Percentiles rank a stretch among this genome's conserved stretches.
phyloP scores from a whole-genome alignment of 2,329 filamentous ascomycete species.

The Elsinoe fawcettii region DNA sequence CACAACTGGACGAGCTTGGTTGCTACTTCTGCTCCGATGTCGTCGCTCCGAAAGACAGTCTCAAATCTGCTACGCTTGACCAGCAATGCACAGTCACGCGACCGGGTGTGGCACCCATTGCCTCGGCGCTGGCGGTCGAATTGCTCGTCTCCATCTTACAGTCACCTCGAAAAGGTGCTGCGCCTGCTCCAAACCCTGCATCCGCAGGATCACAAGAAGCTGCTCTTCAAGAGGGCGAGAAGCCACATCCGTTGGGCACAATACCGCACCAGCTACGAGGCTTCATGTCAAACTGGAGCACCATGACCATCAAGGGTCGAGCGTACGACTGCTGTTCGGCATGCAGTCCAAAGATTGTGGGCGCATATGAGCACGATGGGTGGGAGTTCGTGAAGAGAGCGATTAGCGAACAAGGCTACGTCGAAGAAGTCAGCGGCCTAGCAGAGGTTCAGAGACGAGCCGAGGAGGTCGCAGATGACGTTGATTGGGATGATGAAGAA shows the following conservation, averaged over 20 bases:
- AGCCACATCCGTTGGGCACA: conserved; percentile 52
- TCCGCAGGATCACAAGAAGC: conserved; percentile 18
- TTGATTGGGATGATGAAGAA: conserved; percentile 44
- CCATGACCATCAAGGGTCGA: conserved; percentile 62
- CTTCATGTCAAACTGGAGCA: conserved; percentile 66
- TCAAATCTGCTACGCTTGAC: conserved; percentile 91
- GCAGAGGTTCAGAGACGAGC: conserved; percentile 55
- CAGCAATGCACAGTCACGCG: conserved; percentile 97
- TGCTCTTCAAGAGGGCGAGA: conserved; percentile 16
- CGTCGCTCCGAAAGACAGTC: conserved; percentile 83
- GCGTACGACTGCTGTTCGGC: conserved; percentile 77
- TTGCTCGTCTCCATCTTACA: conserved; percentile 81
- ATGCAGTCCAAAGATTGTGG: conserved; percentile 63
- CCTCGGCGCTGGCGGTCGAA: conserved; percentile 84
- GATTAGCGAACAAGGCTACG: conserved; percentile 66
- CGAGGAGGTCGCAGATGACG: conserved; percentile 45
- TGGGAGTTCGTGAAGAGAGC: conserved; percentile 74
- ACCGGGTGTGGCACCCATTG: conserved; percentile 84
- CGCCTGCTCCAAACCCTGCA: conserved; percentile 29
- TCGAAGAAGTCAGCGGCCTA: conserved; percentile 66
- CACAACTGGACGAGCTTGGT: conserved; percentile 56
- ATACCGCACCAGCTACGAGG: conserved; percentile 77
- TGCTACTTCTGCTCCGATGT: conserved; percentile 99
- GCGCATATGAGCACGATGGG: conserved; percentile 57
- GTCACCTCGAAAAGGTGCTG: conserved; percentile 42